Evolutionary conservation across 352 stramenopile genomes (phyloP).

Genomic region (Pythium aquatile): DNA sequence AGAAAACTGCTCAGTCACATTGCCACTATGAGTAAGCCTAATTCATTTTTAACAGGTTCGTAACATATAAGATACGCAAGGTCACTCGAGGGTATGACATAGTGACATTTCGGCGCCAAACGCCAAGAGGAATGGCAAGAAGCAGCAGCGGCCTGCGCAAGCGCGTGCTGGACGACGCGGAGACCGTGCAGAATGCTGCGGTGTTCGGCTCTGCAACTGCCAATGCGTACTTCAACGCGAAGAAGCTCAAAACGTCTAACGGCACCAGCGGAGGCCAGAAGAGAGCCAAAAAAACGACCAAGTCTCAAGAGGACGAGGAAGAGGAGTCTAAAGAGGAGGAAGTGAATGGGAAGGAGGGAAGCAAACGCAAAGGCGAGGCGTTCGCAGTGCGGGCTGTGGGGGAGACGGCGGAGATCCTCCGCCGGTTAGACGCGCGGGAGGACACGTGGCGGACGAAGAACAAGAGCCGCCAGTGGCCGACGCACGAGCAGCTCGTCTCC

Average conservation of each 20-base stretch:
- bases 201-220: conserved; percentile 12
- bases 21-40: too few species aligned
- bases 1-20: too few species aligned
- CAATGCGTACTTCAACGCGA: conserved; percentile 20
- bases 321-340: background rate
- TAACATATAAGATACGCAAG: too few species aligned
- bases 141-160: background rate
- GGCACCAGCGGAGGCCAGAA: background rate
- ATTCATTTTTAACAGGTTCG: too few species aligned
- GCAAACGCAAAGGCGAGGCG: background rate
- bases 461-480: conserved; percentile 6
- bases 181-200: background rate
- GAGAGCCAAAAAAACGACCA: background rate
- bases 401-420: conserved; percentile 15
- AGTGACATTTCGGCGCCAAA: conserved; percentile 14
- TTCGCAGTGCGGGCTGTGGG: conserved; percentile 12
- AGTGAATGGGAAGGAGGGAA: background rate
- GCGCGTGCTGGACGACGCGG: conserved; percentile 6
- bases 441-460: conserved; percentile 6
- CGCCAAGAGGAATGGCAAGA: background rate
- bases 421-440: conserved; percentile 12
- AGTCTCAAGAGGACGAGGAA: background rate
- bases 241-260: conserved; percentile 6
- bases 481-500: conserved; percentile 10
- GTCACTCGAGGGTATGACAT: too few species aligned